Percentiles rank a stretch among this genome's conserved stretches.
Evolutionary conservation across 345 rosid genomes (phyloP).

Genomic region (Microcos paniculata): DNA sequence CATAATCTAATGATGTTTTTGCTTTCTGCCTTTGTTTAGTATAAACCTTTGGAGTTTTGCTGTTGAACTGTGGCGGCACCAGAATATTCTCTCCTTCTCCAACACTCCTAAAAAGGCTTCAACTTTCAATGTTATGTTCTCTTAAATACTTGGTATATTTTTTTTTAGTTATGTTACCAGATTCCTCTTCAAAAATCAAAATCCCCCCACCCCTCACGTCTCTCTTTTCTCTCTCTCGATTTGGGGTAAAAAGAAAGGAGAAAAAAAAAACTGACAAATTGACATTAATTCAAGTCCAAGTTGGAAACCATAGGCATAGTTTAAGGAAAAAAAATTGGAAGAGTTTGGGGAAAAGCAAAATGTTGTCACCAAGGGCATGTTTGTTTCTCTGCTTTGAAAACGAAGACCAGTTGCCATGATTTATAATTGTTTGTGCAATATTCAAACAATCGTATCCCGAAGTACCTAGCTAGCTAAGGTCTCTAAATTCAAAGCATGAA

Average conservation of each 20-base stretch:
- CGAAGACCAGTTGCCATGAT: background rate
- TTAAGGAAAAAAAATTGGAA: background rate
- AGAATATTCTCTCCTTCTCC: constrained; percentile 90
- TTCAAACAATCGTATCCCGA: constrained; percentile 21
- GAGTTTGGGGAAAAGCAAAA: constrained; percentile 40
- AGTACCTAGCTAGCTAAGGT: constrained; percentile 3
- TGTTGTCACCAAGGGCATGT: constrained; percentile 59
- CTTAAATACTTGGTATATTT: too few relatives aligned
- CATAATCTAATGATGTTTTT: constrained; percentile 89
- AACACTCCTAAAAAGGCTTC: constrained; percentile 41
- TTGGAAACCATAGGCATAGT: constrained; percentile 14
- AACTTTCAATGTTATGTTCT: constrained; percentile 55
- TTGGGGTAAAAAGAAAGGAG: background rate
- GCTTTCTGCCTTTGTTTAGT: constrained; percentile 49
- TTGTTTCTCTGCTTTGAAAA: constrained; percentile 39
- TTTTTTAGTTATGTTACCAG: constrained; percentile 14
- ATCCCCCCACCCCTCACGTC: constrained; percentile 4
- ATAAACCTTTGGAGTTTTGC: constrained; percentile 65
- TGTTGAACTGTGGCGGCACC: constrained; percentile 79
- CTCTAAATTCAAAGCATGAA: constrained; percentile 21
- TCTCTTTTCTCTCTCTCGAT: background rate
- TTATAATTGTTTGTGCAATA: constrained; percentile 5
- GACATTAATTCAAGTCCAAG: background rate
- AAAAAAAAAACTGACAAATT: background rate
- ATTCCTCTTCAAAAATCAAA: constrained; percentile 16